Conservation (phyloP, 2,329 filamentous ascomycete genomes). For the Raffaelea ambrosiae region DNA sequence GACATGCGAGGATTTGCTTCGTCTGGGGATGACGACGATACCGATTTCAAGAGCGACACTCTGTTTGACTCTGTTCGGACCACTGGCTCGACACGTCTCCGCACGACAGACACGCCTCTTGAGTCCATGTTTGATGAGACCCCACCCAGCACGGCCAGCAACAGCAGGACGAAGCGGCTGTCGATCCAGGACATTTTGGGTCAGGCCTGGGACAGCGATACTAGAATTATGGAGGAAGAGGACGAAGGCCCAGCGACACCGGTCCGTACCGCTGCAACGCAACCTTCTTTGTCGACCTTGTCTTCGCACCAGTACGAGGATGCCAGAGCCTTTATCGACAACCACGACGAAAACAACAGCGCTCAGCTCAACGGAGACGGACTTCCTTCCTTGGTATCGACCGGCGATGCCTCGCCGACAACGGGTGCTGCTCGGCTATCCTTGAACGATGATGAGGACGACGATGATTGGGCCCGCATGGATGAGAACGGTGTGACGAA, state of each 20-base stretch:
- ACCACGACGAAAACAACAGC: too few species aligned
- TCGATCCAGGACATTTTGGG: slow-evolving; percentile 53
- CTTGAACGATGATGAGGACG: slow-evolving; percentile 49
- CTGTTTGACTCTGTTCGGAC: slow-evolving; percentile 71
- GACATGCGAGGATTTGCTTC: slow-evolving; percentile 57
- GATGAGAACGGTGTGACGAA: slow-evolving; percentile 45
- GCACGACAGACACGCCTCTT: slow-evolving; percentile 60
- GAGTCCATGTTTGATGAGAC: slow-evolving; percentile 80
- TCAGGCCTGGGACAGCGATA: slow-evolving; percentile 43
- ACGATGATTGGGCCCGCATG: slow-evolving; percentile 55
- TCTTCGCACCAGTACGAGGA: background rate
- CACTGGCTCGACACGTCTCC: slow-evolving; percentile 56
- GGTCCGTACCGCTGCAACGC: slow-evolving; percentile 20
- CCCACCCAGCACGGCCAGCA: slow-evolving; percentile 49
- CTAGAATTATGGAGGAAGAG: slow-evolving; percentile 55
- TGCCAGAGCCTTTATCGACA: background rate
- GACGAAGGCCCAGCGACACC: slow-evolving; percentile 50
- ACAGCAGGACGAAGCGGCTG: slow-evolving; percentile 43
- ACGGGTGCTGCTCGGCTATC: too few species aligned
- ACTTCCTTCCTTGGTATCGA: too few species aligned
- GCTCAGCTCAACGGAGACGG: too few species aligned
- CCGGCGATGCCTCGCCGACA: too few species aligned
- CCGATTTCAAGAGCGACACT: slow-evolving; percentile 70
- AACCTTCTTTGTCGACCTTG: background rate
- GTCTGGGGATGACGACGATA: slow-evolving; percentile 62